A percentile compares a stretch with the other conserved stretches of the same genome.
Evolutionary conservation across 768 basidiomycete species (phyloP).

Genomic region (Hericium alpestre): DNA sequence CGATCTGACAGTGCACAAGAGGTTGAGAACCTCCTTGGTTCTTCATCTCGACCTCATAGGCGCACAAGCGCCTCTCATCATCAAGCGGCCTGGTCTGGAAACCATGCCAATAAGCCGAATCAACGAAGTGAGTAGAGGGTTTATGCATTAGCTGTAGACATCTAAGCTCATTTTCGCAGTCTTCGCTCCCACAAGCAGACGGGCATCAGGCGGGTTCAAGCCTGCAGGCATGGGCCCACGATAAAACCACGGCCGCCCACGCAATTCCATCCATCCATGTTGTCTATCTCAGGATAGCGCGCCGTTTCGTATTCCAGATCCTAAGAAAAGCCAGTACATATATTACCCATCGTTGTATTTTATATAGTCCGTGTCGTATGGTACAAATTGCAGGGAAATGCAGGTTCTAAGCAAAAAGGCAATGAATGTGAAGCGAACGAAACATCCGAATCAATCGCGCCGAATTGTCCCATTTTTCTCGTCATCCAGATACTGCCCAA

Average conservation of each 20-base stretch:
- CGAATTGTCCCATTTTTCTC: conserved; percentile 63
- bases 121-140: not conserved
- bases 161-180: not conserved
- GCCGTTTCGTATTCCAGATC: not conserved
- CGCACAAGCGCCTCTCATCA: not conserved
- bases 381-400: not conserved
- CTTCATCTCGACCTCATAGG: not conserved
- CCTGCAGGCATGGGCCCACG: not conserved
- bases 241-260: not conserved
- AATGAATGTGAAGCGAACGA: conserved; percentile 2
- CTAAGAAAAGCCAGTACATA: not conserved
- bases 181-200: not conserved
- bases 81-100: not conserved
- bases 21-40: not conserved
- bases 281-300: not conserved
- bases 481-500: conserved; percentile 78
- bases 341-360: not conserved
- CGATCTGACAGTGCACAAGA: conserved; percentile 5
- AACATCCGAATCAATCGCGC: conserved; percentile 16
- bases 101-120: not conserved
- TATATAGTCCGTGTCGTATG: not conserved
- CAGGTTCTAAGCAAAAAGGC: not conserved
- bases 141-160: not conserved
- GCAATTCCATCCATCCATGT: not conserved
- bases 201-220: conserved; percentile 1